Evolutionary conservation across 2,329 filamentous ascomycete genomes (phyloP).

Genomic region (Verruconis gallopava): DNA sequence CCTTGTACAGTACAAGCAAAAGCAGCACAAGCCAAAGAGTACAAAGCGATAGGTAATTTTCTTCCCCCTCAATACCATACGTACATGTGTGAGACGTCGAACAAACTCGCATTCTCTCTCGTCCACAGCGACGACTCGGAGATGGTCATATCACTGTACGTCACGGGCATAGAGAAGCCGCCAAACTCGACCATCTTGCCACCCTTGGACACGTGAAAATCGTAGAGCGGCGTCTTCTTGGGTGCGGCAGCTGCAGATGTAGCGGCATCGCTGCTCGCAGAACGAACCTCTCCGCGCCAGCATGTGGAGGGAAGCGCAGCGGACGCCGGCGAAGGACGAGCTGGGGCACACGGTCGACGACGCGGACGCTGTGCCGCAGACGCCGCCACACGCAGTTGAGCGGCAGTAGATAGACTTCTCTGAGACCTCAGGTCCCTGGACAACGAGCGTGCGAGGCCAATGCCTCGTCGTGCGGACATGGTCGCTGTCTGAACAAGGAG

Average conservation of each 20-base stretch:
- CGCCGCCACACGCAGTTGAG: too few relatives aligned
- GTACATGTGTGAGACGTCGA: slow-evolving; percentile 95
- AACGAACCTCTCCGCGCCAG: too few relatives aligned
- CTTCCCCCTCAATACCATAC: slow-evolving; percentile 14
- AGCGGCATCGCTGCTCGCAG: background rate
- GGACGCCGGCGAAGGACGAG: too few relatives aligned
- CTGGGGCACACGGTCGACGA: too few relatives aligned
- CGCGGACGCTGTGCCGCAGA: too few relatives aligned
- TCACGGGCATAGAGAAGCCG: slow-evolving; percentile 83
- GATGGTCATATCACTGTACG: slow-evolving; percentile 67
- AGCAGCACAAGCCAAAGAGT: background rate
- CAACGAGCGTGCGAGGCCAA: background rate
- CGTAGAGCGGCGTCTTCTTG: slow-evolving; percentile 60
- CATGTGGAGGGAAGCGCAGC: too few relatives aligned
- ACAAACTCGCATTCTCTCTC: slow-evolving; percentile 73
- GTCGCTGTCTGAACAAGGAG: background rate
- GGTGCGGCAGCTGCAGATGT: slow-evolving; percentile 22
- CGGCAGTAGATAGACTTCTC: too few relatives aligned
- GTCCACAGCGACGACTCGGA: slow-evolving; percentile 84
- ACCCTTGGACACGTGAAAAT: slow-evolving; percentile 63
- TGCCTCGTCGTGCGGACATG: background rate
- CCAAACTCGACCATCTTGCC: slow-evolving; percentile 97
- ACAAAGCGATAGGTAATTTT: background rate
- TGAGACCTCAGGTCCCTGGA: background rate
- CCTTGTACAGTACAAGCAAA: background rate